Evolutionary conservation across 805 yeast genomes (phyloP).

Genomic region (Saturnispora serradocipensis): DNA sequence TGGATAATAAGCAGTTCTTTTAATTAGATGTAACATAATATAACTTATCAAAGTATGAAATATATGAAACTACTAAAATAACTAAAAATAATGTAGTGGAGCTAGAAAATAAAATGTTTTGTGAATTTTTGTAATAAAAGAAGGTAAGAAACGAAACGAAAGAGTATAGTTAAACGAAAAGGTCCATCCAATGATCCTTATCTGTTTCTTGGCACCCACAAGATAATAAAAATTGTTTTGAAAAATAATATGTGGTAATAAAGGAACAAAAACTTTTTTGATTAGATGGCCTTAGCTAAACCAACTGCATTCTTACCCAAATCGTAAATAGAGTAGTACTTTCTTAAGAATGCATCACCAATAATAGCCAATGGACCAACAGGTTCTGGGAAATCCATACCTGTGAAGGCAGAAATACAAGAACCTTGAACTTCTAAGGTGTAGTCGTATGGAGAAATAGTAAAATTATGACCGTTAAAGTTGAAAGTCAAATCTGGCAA

Average conservation of each 20-base stretch:
- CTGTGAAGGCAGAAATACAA: constrained; percentile 93
- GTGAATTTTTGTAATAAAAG: not conserved
- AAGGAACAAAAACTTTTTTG: not conserved
- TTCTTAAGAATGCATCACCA: constrained; percentile 97
- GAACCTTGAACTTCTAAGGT: constrained; percentile 90
- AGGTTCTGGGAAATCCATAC: constrained; percentile 96
- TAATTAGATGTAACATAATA: not conserved
- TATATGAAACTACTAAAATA: not conserved
- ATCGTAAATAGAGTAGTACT: constrained; percentile 89
- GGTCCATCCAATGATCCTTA: not conserved
- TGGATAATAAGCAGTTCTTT: constrained; percentile 11
- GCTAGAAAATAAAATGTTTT: not conserved
- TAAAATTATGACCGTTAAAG: constrained; percentile 85
- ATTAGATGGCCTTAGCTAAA: constrained; percentile 65
- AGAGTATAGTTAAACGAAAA: not conserved
- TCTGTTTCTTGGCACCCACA: not conserved
- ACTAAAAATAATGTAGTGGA: not conserved
- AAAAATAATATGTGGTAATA: not conserved
- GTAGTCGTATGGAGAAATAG: constrained; percentile 84
- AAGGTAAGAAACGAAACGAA: not conserved
- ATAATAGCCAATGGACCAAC: constrained; percentile 93
- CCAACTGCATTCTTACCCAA: constrained; percentile 89
- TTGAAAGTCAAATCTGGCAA: constrained; percentile 90
- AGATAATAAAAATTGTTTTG: not conserved
- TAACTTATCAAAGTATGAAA: not conserved